Evolutionary conservation across 805 yeast genomes (phyloP).

Genomic region (Metschnikowia proteae): DNA sequence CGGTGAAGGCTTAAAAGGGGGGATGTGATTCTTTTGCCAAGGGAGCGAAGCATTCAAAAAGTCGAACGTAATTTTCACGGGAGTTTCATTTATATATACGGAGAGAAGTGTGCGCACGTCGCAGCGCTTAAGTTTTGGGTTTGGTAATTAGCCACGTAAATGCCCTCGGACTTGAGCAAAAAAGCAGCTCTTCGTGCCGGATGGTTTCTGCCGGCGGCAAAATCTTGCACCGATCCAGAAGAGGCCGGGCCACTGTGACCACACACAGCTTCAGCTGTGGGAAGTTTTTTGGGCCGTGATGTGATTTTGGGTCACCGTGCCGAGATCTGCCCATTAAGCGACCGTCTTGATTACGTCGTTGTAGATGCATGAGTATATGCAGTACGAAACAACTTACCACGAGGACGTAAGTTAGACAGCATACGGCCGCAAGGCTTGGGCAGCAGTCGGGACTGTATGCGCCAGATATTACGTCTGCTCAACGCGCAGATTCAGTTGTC

Average conservation of each 20-base stretch:
- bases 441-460: no score
- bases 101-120: constrained; percentile 1
- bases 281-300: neutral
- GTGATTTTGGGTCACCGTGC: neutral
- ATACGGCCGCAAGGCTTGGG: no score
- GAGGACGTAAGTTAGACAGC: neutral
- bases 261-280: neutral
- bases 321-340: neutral
- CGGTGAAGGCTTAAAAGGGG: neutral
- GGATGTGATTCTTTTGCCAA: neutral
- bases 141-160: neutral
- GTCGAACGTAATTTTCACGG: neutral
- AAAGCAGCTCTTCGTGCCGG: neutral
- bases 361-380: constrained; percentile 14
- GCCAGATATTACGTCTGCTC: no score
- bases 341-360: constrained; percentile 16
- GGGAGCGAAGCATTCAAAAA: constrained; percentile 1
- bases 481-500: no score
- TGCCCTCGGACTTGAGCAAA: neutral
- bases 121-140: constrained; percentile 1
- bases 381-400: neutral
- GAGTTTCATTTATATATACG: constrained; percentile 3
- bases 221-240: no score
- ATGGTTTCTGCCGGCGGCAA: neutral
- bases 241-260: neutral